Base-by-base conservation (phyloP, 768 basidiomycete species). In the Calvatia gigantea region DNA sequence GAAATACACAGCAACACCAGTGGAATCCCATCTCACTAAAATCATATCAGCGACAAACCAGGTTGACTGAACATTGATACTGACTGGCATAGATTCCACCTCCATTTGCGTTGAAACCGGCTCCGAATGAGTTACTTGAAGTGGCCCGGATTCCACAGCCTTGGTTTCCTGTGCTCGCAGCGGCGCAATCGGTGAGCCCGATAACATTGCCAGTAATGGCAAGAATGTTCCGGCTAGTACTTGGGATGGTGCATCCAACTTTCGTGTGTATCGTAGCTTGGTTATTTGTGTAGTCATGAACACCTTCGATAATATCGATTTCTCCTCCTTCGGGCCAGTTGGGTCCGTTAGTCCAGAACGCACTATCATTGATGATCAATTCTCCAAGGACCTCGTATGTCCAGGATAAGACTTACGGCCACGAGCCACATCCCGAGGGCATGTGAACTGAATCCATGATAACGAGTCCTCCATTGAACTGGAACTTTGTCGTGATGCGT, bases 81-180 rank as follows among this genome's bases (percentile, higher is more conserved):
- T 69, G 65, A 94, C 91, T 91, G 49, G 89, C 89, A 72, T 93
- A 96, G 48, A 93, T 88, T 62, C 94, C 94, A 42, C 94, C 94
- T 8, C 84, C 83, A 61, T 80, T 85, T n/a, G 65, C 68, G 69
- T 98, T 98, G 76, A 95, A 98, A 11, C 75, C 83, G n/a, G 78
- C 69, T n/a, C 94, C 94, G 65, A 89, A 96, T 2, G 86, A 86
- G 56, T 81, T 84, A 50, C 69, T 71, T 48, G 76, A 73, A 29
- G 68, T 66, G 7, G 86, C 81, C 8, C 87, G 84, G 35, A 89
- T 76, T 7, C 94, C 94, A 67, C 94, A 98, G 19, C 93, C 92
- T 64, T 84, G 76, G 58, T 92, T 91, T 17, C 78, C 77, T 4
- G 87, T 87, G n/a, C 82, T 77, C 23, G 74, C 66, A 23, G 84